phyloP scores from a whole-genome alignment of 768 basidiomycete species.

The Lepiota subincarnata region DNA sequence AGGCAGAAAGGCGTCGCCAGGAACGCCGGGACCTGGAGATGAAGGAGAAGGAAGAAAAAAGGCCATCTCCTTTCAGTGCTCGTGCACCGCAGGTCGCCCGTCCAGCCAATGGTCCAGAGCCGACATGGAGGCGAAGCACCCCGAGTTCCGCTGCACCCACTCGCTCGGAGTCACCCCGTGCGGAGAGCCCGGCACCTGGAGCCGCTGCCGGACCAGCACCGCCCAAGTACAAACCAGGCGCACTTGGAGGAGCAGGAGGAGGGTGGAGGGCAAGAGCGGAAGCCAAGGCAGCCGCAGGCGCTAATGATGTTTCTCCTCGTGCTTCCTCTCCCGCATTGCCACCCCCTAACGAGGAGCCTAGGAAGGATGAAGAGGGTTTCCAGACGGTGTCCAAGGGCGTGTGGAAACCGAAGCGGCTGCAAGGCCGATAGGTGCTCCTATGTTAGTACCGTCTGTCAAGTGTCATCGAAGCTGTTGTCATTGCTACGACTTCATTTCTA shows the following conservation, averaged over 20 bases:
- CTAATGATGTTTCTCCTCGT: slow-evolving; percentile 20
- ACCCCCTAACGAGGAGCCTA: slow-evolving; percentile 36
- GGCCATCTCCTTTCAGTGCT: slow-evolving; percentile 21
- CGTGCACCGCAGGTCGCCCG: slow-evolving; percentile 16
- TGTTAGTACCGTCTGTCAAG: neutral
- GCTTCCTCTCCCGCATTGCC: slow-evolving; percentile 34
- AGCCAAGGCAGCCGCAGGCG: slow-evolving; percentile 18
- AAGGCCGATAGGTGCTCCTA: slow-evolving; percentile 2
- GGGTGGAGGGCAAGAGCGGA: slow-evolving; percentile 19
- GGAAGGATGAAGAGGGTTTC: slow-evolving; percentile 69
- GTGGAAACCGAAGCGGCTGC: slow-evolving; percentile 21
- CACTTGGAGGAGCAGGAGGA: slow-evolving; percentile 23
- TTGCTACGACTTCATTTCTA: neutral
- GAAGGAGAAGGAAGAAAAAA: slow-evolving; percentile 21
- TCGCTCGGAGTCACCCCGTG: slow-evolving; percentile 37
- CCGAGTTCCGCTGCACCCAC: slow-evolving; percentile 19
- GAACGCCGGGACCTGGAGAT: slow-evolving; percentile 32
- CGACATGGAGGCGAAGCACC: slow-evolving; percentile 30
- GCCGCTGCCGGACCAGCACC: slow-evolving; percentile 31
- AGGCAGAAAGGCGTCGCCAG: slow-evolving; percentile 48
- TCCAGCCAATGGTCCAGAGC: slow-evolving; percentile 22
- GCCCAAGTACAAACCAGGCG: slow-evolving; percentile 42
- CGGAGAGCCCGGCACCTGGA: slow-evolving; percentile 52
- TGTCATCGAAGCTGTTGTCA: neutral
- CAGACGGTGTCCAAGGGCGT: slow-evolving; percentile 41